A percentile compares a stretch with the other conserved stretches of the same genome.
These are phyloP conservation scores for Orbilia ellipsospora DNA, from an alignment of 2,329 filamentous ascomycete species.

Conservation along the genomic window DNA sequence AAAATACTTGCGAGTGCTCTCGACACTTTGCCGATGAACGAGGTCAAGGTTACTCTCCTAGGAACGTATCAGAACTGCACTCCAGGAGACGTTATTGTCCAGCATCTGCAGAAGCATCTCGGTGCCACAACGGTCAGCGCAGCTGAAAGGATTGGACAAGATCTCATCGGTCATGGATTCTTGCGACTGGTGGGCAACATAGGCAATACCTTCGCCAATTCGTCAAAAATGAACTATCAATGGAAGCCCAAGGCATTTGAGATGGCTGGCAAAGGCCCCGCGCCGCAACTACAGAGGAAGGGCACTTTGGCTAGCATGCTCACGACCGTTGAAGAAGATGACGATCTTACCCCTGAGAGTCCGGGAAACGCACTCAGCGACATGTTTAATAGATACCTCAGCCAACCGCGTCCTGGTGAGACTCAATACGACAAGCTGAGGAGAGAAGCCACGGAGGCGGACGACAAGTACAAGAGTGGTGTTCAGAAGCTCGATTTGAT, in stretches of 20 bases:
- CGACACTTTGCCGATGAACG: constrained; percentile 83
- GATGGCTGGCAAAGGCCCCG: constrained; percentile 70
- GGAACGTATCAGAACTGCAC: constrained; percentile 95
- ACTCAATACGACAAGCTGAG: constrained; percentile 86
- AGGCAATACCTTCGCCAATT: constrained; percentile 95
- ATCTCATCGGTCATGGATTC: constrained; percentile 86
- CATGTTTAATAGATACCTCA: constrained; percentile 92
- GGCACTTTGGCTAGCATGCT: constrained; percentile 74
- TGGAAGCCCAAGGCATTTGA: constrained; percentile 95
- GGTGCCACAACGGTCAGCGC: constrained; percentile 85
- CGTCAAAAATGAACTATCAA: constrained; percentile 96
- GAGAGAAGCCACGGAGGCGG: constrained; percentile 87
- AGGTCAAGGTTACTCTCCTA: constrained; percentile 94
- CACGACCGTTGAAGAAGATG: constrained; percentile 69
- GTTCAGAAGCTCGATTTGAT: constrained; percentile 89
- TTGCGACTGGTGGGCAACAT: constrained; percentile 92
- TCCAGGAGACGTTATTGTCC: constrained; percentile 89
- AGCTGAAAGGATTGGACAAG: constrained; percentile 93
- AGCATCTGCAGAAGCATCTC: constrained; percentile 92
- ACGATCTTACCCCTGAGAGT: constrained; percentile 73
- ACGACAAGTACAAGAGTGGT: constrained; percentile 90
- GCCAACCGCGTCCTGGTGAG: constrained; percentile 90
- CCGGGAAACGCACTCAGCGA: constrained; percentile 87
- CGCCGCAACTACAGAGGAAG: constrained; percentile 81
- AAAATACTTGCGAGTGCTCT: constrained; percentile 88